Base-by-base conservation (phyloP, 2,329 filamentous ascomycete genomes). In the Clonostachys sp. region DNA sequence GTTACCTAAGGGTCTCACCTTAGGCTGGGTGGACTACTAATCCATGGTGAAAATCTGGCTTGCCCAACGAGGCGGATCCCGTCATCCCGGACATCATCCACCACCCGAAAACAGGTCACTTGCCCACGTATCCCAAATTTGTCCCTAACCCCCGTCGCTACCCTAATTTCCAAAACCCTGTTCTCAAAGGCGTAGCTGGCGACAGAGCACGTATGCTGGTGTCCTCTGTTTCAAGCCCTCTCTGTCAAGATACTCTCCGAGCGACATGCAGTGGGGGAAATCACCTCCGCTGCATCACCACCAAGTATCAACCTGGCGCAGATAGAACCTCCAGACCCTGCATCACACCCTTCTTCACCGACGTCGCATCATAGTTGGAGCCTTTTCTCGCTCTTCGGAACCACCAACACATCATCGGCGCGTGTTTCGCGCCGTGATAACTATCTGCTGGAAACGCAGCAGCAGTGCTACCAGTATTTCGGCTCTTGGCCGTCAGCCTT, bases 211-310 rank as follows among this genome's bases (percentile, higher is more conserved):
- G 45, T 48, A 50, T 51, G 48, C 52, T 45, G 49, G 46, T 45
- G 45, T 51, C 41, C 47, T 55, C 51, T 30, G 42, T 45, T 42
- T 51, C 48, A 30, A 30, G 24, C 4, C 24, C 24, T 30, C 24
- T 9, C 4, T 30, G 24, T 30, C 24, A 30, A 30, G 24, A 30
- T 30, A 44, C 47, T 48, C 51, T 48, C 49, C 59, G 57, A 53
- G 57, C 67, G 73, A 63, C 59, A 83, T 83, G 80, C 75, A 71
- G 80, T 71, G 74, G 63, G 61, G 64, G 78, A 78, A 73, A 67
- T 61, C 55, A 57, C 64, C 77, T 80, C 79, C 75, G 73, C 75
- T 72, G 75, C 75, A 74, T 66, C 65, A 61, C 56, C 65, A 58
- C 60, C 58, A 53, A 57, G 59, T 57, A 65, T 74, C 75, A 80